Conservation (phyloP, 2,329 filamentous ascomycete genomes). For the Stemphylium lycopersici region DNA sequence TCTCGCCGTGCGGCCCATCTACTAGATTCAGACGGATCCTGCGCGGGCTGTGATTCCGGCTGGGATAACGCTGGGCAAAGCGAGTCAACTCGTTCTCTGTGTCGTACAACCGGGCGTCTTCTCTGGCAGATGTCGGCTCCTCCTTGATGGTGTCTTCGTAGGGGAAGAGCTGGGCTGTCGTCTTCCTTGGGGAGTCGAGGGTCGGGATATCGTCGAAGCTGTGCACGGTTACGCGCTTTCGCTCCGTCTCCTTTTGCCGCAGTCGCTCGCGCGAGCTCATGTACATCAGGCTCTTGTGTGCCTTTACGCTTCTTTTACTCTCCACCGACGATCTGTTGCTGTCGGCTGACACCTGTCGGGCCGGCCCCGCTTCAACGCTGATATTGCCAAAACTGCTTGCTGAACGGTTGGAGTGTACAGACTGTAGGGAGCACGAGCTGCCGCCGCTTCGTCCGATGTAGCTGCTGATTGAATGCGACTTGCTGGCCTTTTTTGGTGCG, state of each 20-base stretch:
- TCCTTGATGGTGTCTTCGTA: slow-evolving; percentile 48
- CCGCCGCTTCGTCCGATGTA: slow-evolving; percentile 58
- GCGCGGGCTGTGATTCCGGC: slow-evolving; percentile 36
- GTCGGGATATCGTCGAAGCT: slow-evolving; percentile 49
- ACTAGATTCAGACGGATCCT: slow-evolving; percentile 36
- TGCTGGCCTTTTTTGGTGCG: slow-evolving; percentile 57
- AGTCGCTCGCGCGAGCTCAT: slow-evolving; percentile 75
- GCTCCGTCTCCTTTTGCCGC: slow-evolving; percentile 66
- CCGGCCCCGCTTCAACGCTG: slow-evolving; percentile 46
- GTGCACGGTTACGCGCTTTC: slow-evolving; percentile 59
- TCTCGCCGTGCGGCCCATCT: slow-evolving; percentile 31
- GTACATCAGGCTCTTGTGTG: slow-evolving; percentile 68
- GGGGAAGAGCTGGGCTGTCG: slow-evolving; percentile 32
- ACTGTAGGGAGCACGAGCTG: slow-evolving; percentile 46
- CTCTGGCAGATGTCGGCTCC: slow-evolving; percentile 31
- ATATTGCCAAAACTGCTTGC: slow-evolving; percentile 50
- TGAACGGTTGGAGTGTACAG: slow-evolving; percentile 42
- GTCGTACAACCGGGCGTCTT: slow-evolving; percentile 13
- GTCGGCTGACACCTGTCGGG: slow-evolving; percentile 32
- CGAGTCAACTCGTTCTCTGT: slow-evolving; percentile 36
- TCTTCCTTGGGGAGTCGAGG: slow-evolving; percentile 32
- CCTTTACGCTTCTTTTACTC: slow-evolving; percentile 44
- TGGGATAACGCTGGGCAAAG: slow-evolving; percentile 37
- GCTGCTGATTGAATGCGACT: slow-evolving; percentile 60
- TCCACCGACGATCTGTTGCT: slow-evolving; percentile 44